Evolutionary conservation across 352 stramenopile genomes (phyloP).

Genomic region (Globisporangium canariense): DNA sequence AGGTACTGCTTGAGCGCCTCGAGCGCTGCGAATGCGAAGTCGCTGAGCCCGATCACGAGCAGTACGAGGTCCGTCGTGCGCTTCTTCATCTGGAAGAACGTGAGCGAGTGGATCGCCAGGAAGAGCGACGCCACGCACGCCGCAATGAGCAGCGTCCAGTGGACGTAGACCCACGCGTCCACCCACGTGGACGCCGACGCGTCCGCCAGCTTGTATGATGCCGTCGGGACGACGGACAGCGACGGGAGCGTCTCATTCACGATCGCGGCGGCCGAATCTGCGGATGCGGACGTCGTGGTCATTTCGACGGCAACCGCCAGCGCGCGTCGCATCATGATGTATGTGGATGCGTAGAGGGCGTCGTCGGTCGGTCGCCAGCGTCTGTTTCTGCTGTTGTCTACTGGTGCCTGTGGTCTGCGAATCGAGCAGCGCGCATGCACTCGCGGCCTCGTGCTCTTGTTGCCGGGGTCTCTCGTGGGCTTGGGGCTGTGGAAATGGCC

Average conservation of each 20-base stretch:
- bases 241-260: background rate
- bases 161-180: conserved; percentile 36
- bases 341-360: background rate
- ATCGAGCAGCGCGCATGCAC: background rate
- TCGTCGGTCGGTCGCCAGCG: background rate
- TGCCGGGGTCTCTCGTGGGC: background rate
- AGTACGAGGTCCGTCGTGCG: conserved; percentile 68
- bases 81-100: conserved; percentile 59
- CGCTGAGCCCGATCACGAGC: conserved; percentile 57
- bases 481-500: background rate
- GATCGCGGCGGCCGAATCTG: background rate
- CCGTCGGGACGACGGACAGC: background rate
- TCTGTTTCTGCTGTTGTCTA: background rate
- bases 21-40: conserved; percentile 46
- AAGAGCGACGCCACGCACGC: conserved; percentile 42
- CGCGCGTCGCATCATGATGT: conserved; percentile 12
- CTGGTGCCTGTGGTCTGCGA: background rate
- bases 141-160: conserved; percentile 44
- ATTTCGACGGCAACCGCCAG: conserved; percentile 3
- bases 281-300: background rate
- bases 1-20: conserved; percentile 48
- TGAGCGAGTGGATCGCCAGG: conserved; percentile 55
- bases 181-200: conserved; percentile 26
- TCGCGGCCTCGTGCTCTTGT: background rate
- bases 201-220: background rate